phyloP scores from a whole-genome alignment of 2,329 filamentous ascomycete genomes.

The Albophoma yamanashiensis region DNA sequence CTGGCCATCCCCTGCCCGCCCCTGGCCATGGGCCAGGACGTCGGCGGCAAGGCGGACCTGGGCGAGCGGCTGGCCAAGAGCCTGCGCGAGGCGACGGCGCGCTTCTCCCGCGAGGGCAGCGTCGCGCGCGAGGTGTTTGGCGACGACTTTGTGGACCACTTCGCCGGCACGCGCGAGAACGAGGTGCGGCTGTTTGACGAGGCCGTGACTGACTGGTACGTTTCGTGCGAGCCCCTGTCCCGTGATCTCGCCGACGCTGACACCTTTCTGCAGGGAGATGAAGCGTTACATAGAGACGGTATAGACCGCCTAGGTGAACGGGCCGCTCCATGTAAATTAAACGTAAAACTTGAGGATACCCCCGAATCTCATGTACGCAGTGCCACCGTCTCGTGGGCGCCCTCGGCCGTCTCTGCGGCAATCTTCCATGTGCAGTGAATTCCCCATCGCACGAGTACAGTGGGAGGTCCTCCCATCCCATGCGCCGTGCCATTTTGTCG shows the following conservation, averaged over 20 bases:
- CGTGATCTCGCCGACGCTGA: slow-evolving; percentile 5
- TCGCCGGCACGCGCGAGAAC: slow-evolving; percentile 82
- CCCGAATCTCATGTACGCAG: neutral
- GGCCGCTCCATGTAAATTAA: neutral
- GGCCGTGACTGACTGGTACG: slow-evolving; percentile 91
- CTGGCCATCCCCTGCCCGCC: slow-evolving; percentile 73
- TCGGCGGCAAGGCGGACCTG: slow-evolving; percentile 60
- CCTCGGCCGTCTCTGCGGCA: neutral
- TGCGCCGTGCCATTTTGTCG: neutral
- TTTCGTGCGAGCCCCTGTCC: slow-evolving; percentile 12
- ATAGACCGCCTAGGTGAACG: neutral
- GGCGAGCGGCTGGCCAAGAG: slow-evolving; percentile 74
- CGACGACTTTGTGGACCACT: slow-evolving; percentile 93
- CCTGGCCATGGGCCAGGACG: slow-evolving; percentile 73
- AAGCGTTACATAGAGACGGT: slow-evolving; percentile 43
- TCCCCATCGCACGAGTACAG: too few relatives aligned
- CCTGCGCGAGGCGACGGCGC: slow-evolving; percentile 71
- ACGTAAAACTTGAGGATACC: neutral
- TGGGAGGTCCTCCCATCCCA: neutral
- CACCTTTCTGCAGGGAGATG: slow-evolving; percentile 48
- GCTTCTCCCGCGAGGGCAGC: slow-evolving; percentile 68
- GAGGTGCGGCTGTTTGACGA: slow-evolving; percentile 89
- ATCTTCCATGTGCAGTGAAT: neutral
- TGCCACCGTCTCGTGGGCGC: neutral
- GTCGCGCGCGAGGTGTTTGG: slow-evolving; percentile 91